Conservation (phyloP, 73 alveolate species). For the Tetrahymena malaccensis region DNA sequence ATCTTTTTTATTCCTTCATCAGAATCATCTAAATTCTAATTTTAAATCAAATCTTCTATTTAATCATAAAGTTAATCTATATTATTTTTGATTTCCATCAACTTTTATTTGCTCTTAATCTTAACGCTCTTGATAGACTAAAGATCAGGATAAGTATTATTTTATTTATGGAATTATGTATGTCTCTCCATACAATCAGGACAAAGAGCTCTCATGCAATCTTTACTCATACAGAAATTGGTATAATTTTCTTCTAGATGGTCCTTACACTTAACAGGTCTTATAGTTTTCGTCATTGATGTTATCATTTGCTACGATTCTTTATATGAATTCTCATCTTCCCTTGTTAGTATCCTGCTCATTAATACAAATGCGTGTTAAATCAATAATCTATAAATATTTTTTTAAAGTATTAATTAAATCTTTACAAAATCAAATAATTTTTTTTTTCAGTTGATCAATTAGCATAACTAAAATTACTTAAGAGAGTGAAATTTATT, state of each 20-base stretch:
- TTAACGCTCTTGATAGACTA: not conserved
- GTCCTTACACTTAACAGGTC: not conserved
- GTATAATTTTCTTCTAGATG: conserved; percentile 5
- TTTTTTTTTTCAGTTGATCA: not conserved
- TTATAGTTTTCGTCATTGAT: not conserved
- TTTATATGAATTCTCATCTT: not conserved
- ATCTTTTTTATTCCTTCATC: not conserved
- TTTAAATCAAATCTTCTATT: not conserved
- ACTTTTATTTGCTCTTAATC: not conserved
- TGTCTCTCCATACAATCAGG: conserved; percentile 20
- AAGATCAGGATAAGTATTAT: conserved; percentile 4
- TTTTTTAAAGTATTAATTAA: no score
- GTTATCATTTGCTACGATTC: not conserved
- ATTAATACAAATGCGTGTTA: no score
- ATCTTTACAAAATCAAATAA: not conserved
- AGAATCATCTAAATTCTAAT: not conserved
- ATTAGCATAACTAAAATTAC: not conserved
- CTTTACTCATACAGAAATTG: conserved; percentile 6
- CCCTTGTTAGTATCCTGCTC: not conserved
- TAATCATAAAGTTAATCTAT: not conserved
- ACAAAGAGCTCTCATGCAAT: conserved; percentile 21
- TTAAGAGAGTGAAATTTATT: no score
- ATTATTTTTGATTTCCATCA: not conserved
- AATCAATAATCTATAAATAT: not conserved
- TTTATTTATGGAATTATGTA: not conserved